phyloP scores from a whole-genome alignment of 805 yeast species.

The Candida tammaniensis region DNA sequence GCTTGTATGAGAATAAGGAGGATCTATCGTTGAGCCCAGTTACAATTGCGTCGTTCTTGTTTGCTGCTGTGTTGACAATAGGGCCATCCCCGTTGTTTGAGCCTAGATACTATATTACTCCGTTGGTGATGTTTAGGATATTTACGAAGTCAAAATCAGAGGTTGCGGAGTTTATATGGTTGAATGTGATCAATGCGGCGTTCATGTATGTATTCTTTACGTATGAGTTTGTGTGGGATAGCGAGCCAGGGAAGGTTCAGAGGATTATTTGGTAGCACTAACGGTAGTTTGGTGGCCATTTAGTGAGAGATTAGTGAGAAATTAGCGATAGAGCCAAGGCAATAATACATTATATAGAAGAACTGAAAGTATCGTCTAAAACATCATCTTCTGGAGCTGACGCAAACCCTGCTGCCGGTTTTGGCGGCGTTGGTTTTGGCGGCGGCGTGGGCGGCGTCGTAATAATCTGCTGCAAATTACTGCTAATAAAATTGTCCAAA shows the following conservation, averaged over 20 bases:
- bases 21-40: conserved; percentile 21
- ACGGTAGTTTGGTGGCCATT: too few species aligned
- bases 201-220: conserved; percentile 56
- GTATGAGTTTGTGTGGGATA: conserved; percentile 66
- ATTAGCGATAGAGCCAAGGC: too few species aligned
- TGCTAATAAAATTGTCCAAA: conserved; percentile 30
- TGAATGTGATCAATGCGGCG: conserved; percentile 49
- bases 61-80: conserved; percentile 57
- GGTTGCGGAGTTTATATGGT: conserved; percentile 60
- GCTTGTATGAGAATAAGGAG: conserved; percentile 13
- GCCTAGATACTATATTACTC: conserved; percentile 87
- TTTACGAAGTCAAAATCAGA: conserved; percentile 32
- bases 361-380: too few species aligned
- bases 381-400: too few species aligned
- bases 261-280: conserved; percentile 80
- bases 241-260: conserved; percentile 53
- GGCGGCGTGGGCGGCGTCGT: neutral
- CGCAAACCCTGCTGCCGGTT: too few species aligned
- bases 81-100: conserved; percentile 92
- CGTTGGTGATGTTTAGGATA: conserved; percentile 72
- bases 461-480: conserved; percentile 22
- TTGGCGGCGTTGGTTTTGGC: too few species aligned
- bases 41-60: conserved; percentile 49
- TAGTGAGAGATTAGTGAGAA: too few species aligned
- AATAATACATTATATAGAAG: too few species aligned